Evolutionary conservation across 176 grass and related monocot species (phyloP).

Genomic region (Melocanna baccifera): DNA sequence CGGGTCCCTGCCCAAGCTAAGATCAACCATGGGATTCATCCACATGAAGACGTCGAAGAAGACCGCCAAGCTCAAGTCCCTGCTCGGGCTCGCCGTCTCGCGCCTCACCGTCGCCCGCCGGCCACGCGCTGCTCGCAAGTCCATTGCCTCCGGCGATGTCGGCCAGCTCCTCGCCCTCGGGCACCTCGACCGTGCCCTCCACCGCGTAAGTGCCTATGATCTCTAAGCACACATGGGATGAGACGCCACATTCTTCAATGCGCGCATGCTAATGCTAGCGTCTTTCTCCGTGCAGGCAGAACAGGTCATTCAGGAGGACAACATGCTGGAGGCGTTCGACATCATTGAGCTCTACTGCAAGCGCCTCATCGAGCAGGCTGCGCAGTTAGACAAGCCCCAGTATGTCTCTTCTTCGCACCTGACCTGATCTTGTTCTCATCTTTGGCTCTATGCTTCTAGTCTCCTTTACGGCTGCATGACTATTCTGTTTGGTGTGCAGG

Average conservation of each 20-base stretch:
- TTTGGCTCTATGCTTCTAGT: neutral
- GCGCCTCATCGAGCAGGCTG: slow-evolving; percentile 25
- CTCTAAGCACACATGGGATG: neutral
- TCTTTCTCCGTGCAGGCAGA: slow-evolving; percentile 23
- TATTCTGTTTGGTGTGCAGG: slow-evolving; percentile 4
- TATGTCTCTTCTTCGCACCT: neutral
- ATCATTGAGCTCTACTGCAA: slow-evolving; percentile 52
- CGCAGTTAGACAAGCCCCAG: slow-evolving; percentile 27
- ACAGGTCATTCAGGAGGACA: slow-evolving; percentile 46
- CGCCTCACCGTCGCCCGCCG: slow-evolving; percentile 21
- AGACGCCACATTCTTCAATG: neutral
- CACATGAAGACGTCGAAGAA: slow-evolving; percentile 34
- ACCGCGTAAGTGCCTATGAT: neutral
- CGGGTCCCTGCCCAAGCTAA: neutral
- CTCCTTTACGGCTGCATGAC: neutral
- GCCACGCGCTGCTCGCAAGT: slow-evolving; percentile 29
- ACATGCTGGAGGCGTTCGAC: slow-evolving; percentile 40
- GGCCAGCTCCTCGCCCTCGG: slow-evolving; percentile 41
- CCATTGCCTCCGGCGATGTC: slow-evolving; percentile 32
- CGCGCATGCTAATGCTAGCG: neutral
- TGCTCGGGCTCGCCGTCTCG: slow-evolving; percentile 20
- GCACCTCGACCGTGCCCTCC: slow-evolving; percentile 38
- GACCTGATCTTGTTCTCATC: neutral
- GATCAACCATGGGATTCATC: slow-evolving; percentile 33
- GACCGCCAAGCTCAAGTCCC: slow-evolving; percentile 35